phyloP scores from a whole-genome alignment of 345 rosid genomes.

The Eucalyptus erythrocorys region DNA sequence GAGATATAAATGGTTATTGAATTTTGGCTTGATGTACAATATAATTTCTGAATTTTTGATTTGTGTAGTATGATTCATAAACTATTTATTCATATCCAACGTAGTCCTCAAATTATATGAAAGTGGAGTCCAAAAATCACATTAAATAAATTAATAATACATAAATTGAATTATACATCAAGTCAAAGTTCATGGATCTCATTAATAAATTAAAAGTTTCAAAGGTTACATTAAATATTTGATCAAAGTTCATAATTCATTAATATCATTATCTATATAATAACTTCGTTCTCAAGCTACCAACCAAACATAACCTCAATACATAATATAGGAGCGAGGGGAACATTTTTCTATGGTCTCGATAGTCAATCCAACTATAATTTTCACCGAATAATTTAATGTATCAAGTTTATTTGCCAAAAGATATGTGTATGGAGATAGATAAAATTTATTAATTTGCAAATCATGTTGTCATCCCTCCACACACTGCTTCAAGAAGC shows the following conservation, averaged over 20 bases:
- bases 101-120: rapidly evolving
- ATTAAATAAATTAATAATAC: too few species aligned
- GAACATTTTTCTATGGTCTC: neutral
- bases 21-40: too few species aligned
- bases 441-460: neutral
- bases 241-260: too few species aligned
- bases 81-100: too few species aligned
- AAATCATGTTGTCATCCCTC: neutral
- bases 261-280: too few species aligned
- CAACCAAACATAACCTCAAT: neutral
- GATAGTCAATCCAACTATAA: neutral
- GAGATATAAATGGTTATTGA: neutral
- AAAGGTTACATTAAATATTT: too few species aligned
- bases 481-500: neutral
- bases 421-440: neutral
- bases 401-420: neutral
- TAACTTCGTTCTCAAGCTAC: neutral
- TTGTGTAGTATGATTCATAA: rapidly evolving
- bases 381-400: neutral
- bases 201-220: too few species aligned
- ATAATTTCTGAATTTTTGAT: too few species aligned
- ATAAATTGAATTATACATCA: rapidly evolving
- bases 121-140: too few species aligned
- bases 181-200: too few species aligned
- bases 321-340: neutral